Base-by-base conservation (phyloP, 1,284 basidiomycete species). In the Cutaneotrichosporon sp. region DNA sequence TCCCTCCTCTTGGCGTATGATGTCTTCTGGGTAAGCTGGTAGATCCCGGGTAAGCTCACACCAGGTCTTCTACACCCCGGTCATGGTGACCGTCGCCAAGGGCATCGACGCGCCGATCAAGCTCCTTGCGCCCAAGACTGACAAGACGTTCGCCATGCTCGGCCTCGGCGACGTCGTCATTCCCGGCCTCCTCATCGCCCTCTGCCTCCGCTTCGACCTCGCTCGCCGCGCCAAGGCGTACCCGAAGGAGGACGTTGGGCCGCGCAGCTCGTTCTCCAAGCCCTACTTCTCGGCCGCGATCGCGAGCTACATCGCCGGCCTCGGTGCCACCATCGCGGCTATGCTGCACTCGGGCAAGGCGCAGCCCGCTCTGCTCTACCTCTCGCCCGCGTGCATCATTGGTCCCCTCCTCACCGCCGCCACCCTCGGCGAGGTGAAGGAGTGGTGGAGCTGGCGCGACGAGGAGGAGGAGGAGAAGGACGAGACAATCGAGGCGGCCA, bases 51-150 rank as follows among this genome's bases (percentile, higher is more conserved):
- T n/a, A n/a, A n/a, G n/a, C n/a, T 59, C 22, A 47, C 55, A 10
- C 38, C 7, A 77, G 75, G 75, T 78, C 43, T 79, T 79, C 61
- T 75, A 71, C 45, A 79, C 77, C 3, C 75, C 75, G 27, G 77
- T 79, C 34, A 95, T 95, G 93, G 89, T 95, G 33, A 88, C 88
- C 67, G 95, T 98, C 1, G 95, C 95, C 1, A 94, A 89, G 36
- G 88, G 85, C 59, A 86, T 98, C 60, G 94, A 98, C 70, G 87
- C 89, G n/a, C 95, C 95, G 14, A 97, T 95, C 81, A 95, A 95
- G 79, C 76, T 95, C 38, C 82, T 94, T 38, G 94, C 90, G 84
- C 88, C 92, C 0, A 92, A 91, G 60, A 72, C 58, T n/a, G 80
- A 79, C 45, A 79, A 84, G 53, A 24, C 43, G 16, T 24, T 20